Base-by-base conservation (phyloP, 257 asterid species). In the Cruciata laevipes region DNA sequence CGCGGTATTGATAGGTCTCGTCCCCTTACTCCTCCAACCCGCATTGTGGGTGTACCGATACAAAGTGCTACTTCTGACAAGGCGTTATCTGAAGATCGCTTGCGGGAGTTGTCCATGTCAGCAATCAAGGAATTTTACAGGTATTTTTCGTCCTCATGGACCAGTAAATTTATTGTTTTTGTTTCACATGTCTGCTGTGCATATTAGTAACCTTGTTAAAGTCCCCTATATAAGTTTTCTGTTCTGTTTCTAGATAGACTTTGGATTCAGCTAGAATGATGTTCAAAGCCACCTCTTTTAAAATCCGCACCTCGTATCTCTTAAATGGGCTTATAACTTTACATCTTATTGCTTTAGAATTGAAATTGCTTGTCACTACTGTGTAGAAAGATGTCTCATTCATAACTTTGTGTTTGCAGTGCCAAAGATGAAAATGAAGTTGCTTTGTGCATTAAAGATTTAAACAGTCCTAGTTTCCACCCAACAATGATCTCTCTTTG, bases 121-220 rank as follows among this genome's bases (percentile, higher is more conserved):
- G 73, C 97, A 55, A 87, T 90, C 65, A 86, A 76, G 77, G 97
- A 90, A 81, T 91, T 84, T 61, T 91, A 91, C 90, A 89, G 95
- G 98, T 89, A 80, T 71, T 49, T 30, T 69, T 57, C 33, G n/a
- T 51, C 66, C 27, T 71, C 58, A 30, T 35, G 65, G 32, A 12
- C 58, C 57, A 52, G 30, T 68, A 32, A 12, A 58, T 63, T 62
- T 31, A 23, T 38, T 35, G 12, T 42, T 42, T 42, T 1, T 52
- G 2, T 5, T 8, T 16, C 35, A 16, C 7, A n/a, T n/a, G 27
- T 55, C 13, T 42, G 51, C 37, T 56, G 20, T 3, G 68, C 8
- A 24, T 37, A 4, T 1, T 11, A n/a, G 32, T 0, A 1, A 27
- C 30, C 30, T 27, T 27, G 30, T 27, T 2, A 27, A 27, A 27